These are phyloP conservation scores for Gossypium laxum DNA, from an alignment of 441 rosid species.

Conservation along the genomic window DNA sequence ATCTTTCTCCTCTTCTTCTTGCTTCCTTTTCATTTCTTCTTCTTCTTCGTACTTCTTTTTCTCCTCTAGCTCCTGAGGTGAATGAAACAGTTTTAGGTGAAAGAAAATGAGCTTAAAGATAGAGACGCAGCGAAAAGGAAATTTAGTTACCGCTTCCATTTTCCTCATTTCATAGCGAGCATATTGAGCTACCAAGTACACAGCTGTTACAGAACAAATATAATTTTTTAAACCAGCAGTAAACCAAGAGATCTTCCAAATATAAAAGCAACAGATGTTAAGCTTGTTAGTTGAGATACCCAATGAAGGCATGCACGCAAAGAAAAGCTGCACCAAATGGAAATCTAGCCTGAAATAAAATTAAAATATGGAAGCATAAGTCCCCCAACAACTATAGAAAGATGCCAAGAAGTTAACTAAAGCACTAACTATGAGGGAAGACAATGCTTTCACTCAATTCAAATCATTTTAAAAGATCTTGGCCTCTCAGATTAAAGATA, in stretches of 20 bases:
- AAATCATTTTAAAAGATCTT: neutral
- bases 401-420: neutral
- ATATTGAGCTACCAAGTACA: slow-evolving; percentile 70
- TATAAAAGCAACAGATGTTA: slow-evolving; percentile 5
- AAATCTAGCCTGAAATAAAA: slow-evolving; percentile 65
- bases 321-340: slow-evolving; percentile 85
- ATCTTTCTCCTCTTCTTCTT: slow-evolving; percentile 49
- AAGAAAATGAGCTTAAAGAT: neutral
- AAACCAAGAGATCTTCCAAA: slow-evolving; percentile 13
- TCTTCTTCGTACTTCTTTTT: slow-evolving; percentile 50
- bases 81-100: neutral
- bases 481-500: neutral
- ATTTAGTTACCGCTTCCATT: slow-evolving; percentile 60
- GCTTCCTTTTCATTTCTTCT: slow-evolving; percentile 31
- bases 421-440: neutral
- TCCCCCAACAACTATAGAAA: neutral
- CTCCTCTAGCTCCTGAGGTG: slow-evolving; percentile 51
- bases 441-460: neutral
- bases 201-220: slow-evolving; percentile 42
- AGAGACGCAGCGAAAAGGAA: neutral
- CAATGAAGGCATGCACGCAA: slow-evolving; percentile 80
- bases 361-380: slow-evolving; percentile 17
- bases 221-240: slow-evolving; percentile 22
- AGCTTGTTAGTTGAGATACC: slow-evolving; percentile 37
- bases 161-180: slow-evolving; percentile 66